Base-by-base conservation (phyloP, 495 filamentous ascomycete genomes). In the Viridothelium virens region DNA sequence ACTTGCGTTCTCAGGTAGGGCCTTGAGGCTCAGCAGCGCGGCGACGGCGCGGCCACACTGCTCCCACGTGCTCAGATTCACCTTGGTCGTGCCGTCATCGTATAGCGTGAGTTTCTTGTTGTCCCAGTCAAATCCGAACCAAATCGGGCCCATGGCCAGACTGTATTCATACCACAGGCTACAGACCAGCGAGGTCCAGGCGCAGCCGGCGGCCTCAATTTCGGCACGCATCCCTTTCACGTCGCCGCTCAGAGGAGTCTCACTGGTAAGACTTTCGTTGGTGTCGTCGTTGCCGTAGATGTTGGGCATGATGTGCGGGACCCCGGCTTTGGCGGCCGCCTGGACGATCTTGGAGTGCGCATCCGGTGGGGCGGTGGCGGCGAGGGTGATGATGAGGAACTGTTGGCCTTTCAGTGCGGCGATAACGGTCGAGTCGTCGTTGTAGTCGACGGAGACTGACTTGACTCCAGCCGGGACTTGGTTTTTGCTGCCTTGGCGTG, bases 271-370 rank as follows among this genome's bases (percentile, higher is more conserved):
- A 5, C 56, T 38, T 12, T 76, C 67, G 65, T 84, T 76, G 4
- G 66, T 53, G 11, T 50, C 65, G 62, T 85, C 81, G 38, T 65
- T 63, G 44, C 81, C 81, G 67, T 73, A 88, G 48, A 73, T 76
- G 71, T 86, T 87, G 34, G 87, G 85, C 62, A 88, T 70, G 63
- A 88, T 72, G 70, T 81, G 86, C 0, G 69, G 73, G 0, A 89
- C 81, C 3, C 79, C 80, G 3, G 86, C 85, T 62, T 79, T 75
- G 3, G 75, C 82, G 2, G 86, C 86, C 0, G 85, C 85, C 2
- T 75, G 69, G 62, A 86, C 73, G 62, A 88, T 76, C 47, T 77
- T 75, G 37, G 62, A 63, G 25, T 84, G 77, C 0, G 71, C 76
- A 2, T 79, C 76, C 2, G 65, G 65, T 0, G 79, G 71, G 0